These are phyloP conservation scores for Elongisporangium prolatum DNA, from an alignment of 352 stramenopile species.

Conservation along the genomic window DNA sequence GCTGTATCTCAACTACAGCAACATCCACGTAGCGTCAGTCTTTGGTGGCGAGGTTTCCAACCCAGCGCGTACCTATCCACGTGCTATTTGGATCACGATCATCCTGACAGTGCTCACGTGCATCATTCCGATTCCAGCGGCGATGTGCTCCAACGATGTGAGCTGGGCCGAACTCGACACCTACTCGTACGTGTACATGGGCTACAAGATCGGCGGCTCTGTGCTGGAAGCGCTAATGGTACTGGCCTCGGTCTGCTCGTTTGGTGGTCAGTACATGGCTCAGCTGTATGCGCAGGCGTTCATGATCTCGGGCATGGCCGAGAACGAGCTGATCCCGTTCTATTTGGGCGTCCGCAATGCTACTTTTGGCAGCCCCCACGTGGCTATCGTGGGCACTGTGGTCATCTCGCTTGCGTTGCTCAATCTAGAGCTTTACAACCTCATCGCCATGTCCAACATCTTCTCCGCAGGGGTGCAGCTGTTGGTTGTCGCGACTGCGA, in stretches of 20 bases:
- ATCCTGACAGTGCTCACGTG: background rate
- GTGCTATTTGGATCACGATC: background rate
- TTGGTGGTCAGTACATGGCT: conserved; percentile 82
- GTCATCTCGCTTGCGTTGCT: conserved; percentile 13
- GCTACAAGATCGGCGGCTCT: conserved; percentile 58
- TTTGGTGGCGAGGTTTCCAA: conserved; percentile 78
- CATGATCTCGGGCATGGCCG: conserved; percentile 66
- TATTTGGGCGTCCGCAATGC: conserved; percentile 47
- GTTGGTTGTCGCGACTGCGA: conserved; percentile 76
- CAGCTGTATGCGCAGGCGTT: conserved; percentile 82
- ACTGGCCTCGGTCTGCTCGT: conserved; percentile 62
- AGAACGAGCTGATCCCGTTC: conserved; percentile 74
- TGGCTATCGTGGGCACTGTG: conserved; percentile 13
- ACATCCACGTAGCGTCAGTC: conserved; percentile 64
- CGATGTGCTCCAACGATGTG: conserved; percentile 12
- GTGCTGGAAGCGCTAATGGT: conserved; percentile 79
- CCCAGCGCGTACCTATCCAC: conserved; percentile 51
- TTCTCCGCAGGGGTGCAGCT: conserved; percentile 68
- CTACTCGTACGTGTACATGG: conserved; percentile 69
- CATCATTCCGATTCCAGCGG: conserved; percentile 5
- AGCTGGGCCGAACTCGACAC: conserved; percentile 63
- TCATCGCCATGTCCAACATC: conserved; percentile 79
- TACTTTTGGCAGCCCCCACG: conserved; percentile 16
- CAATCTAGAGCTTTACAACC: conserved; percentile 31
- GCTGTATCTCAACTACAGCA: conserved; percentile 90